Evolutionary conservation across 139 green algal species (phyloP), one percentile per base, ranked within the genome.

Genomic region (Chlorella sorokiniana): DNA sequence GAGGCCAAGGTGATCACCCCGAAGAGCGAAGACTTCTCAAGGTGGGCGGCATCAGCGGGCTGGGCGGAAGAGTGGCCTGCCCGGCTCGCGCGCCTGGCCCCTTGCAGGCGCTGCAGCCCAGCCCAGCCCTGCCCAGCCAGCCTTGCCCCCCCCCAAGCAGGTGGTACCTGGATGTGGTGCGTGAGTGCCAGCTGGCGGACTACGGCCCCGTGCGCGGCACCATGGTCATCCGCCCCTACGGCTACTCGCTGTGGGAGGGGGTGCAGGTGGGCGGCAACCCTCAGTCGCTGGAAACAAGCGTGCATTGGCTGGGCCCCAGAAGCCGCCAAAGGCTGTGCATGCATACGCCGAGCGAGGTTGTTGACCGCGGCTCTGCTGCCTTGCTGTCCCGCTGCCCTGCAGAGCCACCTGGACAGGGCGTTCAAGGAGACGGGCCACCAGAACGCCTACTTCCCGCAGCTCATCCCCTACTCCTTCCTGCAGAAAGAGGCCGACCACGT

Each of bases 161-260:
- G 70, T 98, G 94, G 93, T 99, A 99, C 89, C 89, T 99, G 38
- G 97, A 99, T 70, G 88, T 99, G 48, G 94, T 99, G 42, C 87
- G 93, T 10, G 94, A 97, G 79, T 94, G 92, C 27, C 88, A 98
- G 90, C 91, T 99, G 52, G 97, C 95, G 4, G 96, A 99, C 85
- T 99, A 99, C 85, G 97, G 97, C 5, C 97, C 97, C 14, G 97
- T 99, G 40, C 80, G 96, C 62, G 96, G 97, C 75, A 99, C 97
- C 38, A 99, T 99, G 97, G 97, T 99, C 29, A 99, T 99, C 67
- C 88, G 96, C 3, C 97, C 97, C 4, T 99, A 98, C 72, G 96
- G 95, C 22, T 99, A 92, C 69, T 92, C 92, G 3, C 70, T 96
- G 10, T 96, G 92, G 92, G 92, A 96, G 74, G 83, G 62, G 31